Evolutionary conservation across 306 rosid genomes (phyloP), one percentile per base, ranked within the genome.

Genomic region (Vachellia pachyceras): DNA sequence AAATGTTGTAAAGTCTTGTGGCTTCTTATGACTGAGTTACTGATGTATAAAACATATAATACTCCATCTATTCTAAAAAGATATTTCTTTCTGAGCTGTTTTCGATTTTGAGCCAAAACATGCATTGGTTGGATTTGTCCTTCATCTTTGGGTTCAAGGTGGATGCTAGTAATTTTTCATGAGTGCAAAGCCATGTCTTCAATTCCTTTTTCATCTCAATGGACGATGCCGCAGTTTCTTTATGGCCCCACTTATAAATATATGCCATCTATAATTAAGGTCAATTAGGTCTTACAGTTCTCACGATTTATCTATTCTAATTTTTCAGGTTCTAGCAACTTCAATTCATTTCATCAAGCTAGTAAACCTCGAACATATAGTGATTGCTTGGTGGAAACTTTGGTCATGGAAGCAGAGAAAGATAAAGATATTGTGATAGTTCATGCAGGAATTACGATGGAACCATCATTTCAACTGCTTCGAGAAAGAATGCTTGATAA

Each of bases 361-460:
- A 75, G 82, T 79, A 82, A 14, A 72, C 82, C 83, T 72, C 87
- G 73, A 75, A 91, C 94, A 25, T 93, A 88, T 79, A 93, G 90
- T 10, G 96, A 95, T 80, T 93, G 92, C 90, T 95, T 95, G 81
- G 93, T 54, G 47, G 97, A 95, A 87, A 86, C 95, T 81, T 83
- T 95, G 77, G 82, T 90, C 65, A 47, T 79, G 66, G 97, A 91
- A 88, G 95, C 97, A 5, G 91, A 87, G 86, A 87, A 88, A 88
- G 95, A 93, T 92, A 90, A 80, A 85, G 94, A 93, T 89, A 90
- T 95, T 17, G 97, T 91, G 45, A 80, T 88, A 68, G 97, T 95
- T 84, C 97, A 95, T 64, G 95, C 97, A 36, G 99, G 99, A 86
- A 80, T 75, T 80, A 85, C 74, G 74, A 91, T 86, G 86, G 99